Percentiles rank a stretch among this genome's conserved stretches.
Conservation (phyloP, 176 grass and related monocot genomes). For the Musa acuminata region DNA sequence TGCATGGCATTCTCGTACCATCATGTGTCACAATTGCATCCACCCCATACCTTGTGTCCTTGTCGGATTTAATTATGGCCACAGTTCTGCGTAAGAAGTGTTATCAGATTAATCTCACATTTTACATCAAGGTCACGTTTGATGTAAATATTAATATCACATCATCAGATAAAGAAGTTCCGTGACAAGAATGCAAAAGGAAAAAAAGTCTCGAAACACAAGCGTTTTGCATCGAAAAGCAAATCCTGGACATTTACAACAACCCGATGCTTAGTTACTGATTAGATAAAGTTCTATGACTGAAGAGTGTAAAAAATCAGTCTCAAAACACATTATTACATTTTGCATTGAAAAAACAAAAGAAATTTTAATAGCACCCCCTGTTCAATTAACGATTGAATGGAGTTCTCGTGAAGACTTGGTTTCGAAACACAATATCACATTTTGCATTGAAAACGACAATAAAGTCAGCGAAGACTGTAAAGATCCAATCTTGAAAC, state of each 20-base stretch:
- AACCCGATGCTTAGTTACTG: too few relatives aligned
- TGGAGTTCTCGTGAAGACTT: neutral
- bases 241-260: too few relatives aligned
- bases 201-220: too few relatives aligned
- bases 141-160: neutral
- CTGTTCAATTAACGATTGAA: too few relatives aligned
- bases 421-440: neutral
- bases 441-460: neutral
- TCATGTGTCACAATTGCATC: conserved; percentile 84
- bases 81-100: conserved; percentile 44
- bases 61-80: conserved; percentile 75
- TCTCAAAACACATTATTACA: too few relatives aligned
- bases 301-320: too few relatives aligned
- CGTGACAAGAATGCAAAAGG: neutral
- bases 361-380: too few relatives aligned
- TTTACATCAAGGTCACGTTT: neutral
- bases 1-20: conserved; percentile 66
- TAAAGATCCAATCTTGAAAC: neutral
- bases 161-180: neutral
- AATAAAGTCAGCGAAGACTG: neutral
- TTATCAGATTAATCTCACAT: neutral
- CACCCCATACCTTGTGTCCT: conserved; percentile 75
- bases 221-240: too few relatives aligned
- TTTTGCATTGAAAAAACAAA: too few relatives aligned
- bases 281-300: too few relatives aligned